Conservation (phyloP, 371 early-diverging fungal genomes). For the Zopfochytrium polystomum region DNA sequence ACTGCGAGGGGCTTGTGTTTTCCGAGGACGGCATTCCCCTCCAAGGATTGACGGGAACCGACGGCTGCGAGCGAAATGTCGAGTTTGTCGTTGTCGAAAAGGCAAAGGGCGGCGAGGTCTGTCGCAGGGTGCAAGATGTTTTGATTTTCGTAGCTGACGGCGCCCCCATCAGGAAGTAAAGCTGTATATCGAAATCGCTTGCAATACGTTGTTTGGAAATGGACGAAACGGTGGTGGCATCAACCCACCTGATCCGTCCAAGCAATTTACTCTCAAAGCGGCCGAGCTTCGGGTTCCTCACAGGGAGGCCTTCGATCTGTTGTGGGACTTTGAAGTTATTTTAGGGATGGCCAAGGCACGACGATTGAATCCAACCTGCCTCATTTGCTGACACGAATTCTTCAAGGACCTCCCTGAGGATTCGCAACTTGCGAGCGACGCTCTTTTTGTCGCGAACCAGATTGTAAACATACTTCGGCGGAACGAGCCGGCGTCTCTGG, state of each 20-base stretch:
- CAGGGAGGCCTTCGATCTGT: slow-evolving; percentile 62
- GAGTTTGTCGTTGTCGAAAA: too few relatives aligned
- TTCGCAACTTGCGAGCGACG: slow-evolving; percentile 69
- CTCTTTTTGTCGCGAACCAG: slow-evolving; percentile 73
- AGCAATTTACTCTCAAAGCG: slow-evolving; percentile 34
- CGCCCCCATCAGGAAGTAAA: slow-evolving; percentile 41
- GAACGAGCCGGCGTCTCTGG: slow-evolving; percentile 43
- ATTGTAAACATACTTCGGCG: slow-evolving; percentile 72
- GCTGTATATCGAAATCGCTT: slow-evolving; percentile 86
- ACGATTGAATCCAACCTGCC: too few relatives aligned
- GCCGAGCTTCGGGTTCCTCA: slow-evolving; percentile 74
- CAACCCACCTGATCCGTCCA: slow-evolving; percentile 69
- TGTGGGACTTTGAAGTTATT: slow-evolving; percentile 72
- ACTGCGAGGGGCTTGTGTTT: slow-evolving; percentile 88
- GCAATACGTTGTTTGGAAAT: slow-evolving; percentile 94
- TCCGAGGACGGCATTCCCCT: slow-evolving; percentile 73
- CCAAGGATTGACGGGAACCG: slow-evolving; percentile 87
- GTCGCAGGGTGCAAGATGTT: too few relatives aligned
- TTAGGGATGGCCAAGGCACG: slow-evolving; percentile 65
- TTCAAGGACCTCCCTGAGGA: slow-evolving; percentile 63
- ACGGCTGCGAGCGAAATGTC: slow-evolving; percentile 58
- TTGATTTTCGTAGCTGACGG: too few relatives aligned
- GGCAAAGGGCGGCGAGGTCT: too few relatives aligned
- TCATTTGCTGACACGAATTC: too few relatives aligned
- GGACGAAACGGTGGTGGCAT: too few relatives aligned